Evolutionary conservation across 1,139 yeast species (phyloP), one percentile per base, ranked within the genome.

Genomic region (Pneumocystis wakefieldiae): DNA sequence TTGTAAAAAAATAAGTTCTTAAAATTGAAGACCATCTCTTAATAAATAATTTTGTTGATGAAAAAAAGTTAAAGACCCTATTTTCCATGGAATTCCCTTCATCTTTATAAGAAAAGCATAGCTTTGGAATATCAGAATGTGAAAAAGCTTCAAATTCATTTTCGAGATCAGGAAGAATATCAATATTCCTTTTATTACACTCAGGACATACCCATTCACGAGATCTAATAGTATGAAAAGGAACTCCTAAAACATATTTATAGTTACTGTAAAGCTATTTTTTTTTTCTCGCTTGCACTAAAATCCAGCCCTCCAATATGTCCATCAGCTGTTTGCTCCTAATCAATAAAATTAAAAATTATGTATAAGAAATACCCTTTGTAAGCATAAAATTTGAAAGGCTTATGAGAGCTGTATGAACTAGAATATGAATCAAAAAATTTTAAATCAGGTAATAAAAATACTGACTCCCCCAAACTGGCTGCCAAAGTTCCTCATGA

Each of bases 401-500:
- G 12, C 55, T 48, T 48, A 48, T 48, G 12, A 48, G n/a, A 4
- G 55, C 55, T 8, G 55, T 48, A 24, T 48, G 55, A 48, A 48
- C 55, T 48, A 48, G 24, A 48, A 48, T 3, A 48, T 48, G 3
- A 48, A 48, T 48, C 6, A 24, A 48, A 12, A 24, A 24, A 24
- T 1, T 6, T 3, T 12, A 48, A 8, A 48, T 19, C 15, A 14
- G 3, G 14, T 14, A 37, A 48, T 24, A 19, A 19, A 12, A 48
- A 48, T 32, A 24, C 55, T 12, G 10, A 48, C 55, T 48, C 8
- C 67, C 67, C 67, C 67, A 66, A 36, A 66, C 64, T 14, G 67
- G 67, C 24, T 59, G 64, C 67, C 67, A 66, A 42, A 65, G 67
- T 48, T 66, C 67, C n/a, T 57, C 67, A 57, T 66, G 67, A 60